These are phyloP conservation scores for Spathaspora sp. DNA, from an alignment of 1,139 yeast genomes.

Conservation along the genomic window DNA sequence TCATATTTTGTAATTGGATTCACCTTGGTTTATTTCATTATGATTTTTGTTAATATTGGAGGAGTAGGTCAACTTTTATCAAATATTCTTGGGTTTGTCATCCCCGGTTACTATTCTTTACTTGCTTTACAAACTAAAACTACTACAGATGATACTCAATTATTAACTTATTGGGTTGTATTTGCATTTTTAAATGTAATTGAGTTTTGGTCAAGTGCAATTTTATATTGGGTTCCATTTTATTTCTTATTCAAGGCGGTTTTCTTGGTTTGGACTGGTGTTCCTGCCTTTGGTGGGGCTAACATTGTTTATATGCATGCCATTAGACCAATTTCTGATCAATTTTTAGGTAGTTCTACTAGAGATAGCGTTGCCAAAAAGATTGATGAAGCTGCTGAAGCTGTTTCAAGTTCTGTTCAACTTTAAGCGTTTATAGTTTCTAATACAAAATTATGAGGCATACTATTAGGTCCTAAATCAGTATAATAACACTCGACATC, in stretches of 20 bases:
- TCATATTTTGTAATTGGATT: constrained; percentile 77
- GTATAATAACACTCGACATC: constrained; percentile 15
- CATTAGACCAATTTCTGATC: constrained; percentile 73
- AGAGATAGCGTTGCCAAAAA: constrained; percentile 29
- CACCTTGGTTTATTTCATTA: constrained; percentile 63
- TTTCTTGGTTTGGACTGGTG: constrained; percentile 82
- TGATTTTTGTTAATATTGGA: constrained; percentile 85
- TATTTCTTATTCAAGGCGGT: constrained; percentile 92
- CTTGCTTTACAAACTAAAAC: constrained; percentile 74
- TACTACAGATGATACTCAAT: constrained; percentile 76
- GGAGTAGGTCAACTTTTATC: constrained; percentile 92
- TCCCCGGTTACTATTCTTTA: constrained; percentile 90
- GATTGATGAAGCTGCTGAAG: constrained; percentile 49
- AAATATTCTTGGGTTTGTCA: constrained; percentile 84
- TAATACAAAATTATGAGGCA: not conserved
- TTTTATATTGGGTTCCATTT: constrained; percentile 93
- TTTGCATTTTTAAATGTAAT: constrained; percentile 86
- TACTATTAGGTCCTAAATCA: constrained; percentile 2
- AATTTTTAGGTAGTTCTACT: constrained; percentile 38
- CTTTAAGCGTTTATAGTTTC: constrained; percentile 3
- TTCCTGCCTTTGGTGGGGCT: constrained; percentile 90
- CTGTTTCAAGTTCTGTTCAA: constrained; percentile 33
- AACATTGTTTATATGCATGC: constrained; percentile 59
- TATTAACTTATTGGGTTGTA: constrained; percentile 95
- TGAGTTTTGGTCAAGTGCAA: constrained; percentile 94